These are phyloP conservation scores for Penicillium argentinense DNA, from an alignment of 495 filamentous ascomycete genomes.

Conservation along the genomic window DNA sequence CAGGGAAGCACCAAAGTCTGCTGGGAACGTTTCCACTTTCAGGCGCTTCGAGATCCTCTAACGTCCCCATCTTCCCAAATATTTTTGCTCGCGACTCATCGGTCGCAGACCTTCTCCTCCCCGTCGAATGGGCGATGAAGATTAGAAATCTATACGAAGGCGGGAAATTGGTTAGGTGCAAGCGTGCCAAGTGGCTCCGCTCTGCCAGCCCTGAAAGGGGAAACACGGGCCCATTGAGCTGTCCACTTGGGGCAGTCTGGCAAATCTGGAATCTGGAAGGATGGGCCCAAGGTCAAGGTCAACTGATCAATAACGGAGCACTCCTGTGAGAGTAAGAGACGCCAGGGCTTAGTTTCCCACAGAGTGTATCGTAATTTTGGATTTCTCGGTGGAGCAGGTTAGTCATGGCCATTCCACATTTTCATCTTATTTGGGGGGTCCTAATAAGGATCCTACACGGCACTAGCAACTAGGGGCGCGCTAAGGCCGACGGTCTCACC, in stretches of 20 bases:
- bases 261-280: no score
- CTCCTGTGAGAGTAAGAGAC: slow-evolving; percentile 7
- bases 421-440: background rate
- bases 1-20: background rate
- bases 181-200: slow-evolving; percentile 8
- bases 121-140: slow-evolving; percentile 16
- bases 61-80: no score
- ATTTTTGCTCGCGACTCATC: no score
- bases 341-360: slow-evolving; percentile 22
- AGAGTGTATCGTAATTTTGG: no score
- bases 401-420: no score
- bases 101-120: no score
- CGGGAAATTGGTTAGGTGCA: slow-evolving; percentile 12
- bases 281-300: no score
- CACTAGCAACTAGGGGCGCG: slow-evolving; percentile 31
- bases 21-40: background rate
- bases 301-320: no score
- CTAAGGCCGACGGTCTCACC: slow-evolving; percentile 31
- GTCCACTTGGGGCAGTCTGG: no score
- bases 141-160: slow-evolving; percentile 11
- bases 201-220: background rate
- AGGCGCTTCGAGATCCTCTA: no score
- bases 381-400: no score
- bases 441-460: slow-evolving; percentile 18
- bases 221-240: no score